Conservation (phyloP, 345 rosid genomes). For the Salix viminalis region DNA sequence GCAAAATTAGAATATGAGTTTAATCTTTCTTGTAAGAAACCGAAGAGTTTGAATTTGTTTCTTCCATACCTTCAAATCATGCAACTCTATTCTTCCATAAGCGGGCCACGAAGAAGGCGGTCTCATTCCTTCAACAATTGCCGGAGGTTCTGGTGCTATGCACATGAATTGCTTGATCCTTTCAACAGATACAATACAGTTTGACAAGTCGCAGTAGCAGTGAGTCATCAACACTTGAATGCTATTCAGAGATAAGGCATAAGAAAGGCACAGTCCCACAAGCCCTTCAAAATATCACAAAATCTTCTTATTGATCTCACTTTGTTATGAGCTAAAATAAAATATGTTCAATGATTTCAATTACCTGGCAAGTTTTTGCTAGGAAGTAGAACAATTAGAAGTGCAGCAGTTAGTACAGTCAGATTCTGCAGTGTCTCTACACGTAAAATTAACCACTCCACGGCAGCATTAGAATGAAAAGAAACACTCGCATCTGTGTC, state of each 20-base stretch:
- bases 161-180: conserved; percentile 23
- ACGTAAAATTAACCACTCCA: conserved; percentile 75
- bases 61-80: conserved; percentile 14
- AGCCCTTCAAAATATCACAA: neutral
- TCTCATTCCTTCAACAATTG: conserved; percentile 10
- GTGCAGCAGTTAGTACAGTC: conserved; percentile 57
- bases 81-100: conserved; percentile 15
- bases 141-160: conserved; percentile 18
- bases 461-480: conserved; percentile 61
- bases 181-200: conserved; percentile 26
- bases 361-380: conserved; percentile 35
- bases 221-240: conserved; percentile 6
- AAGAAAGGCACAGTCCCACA: conserved; percentile 8
- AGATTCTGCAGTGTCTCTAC: conserved; percentile 62
- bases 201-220: conserved; percentile 15
- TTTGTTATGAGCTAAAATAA: neutral
- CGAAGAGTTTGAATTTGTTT: neutral
- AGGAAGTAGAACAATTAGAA: conserved; percentile 62
- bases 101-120: conserved; percentile 19
- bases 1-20: neutral
- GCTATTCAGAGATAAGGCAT: conserved; percentile 11
- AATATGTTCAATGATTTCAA: neutral
- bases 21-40: neutral
- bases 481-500: conserved; percentile 61
- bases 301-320: neutral